phyloP scores from a whole-genome alignment of 1,284 basidiomycete genomes.

The Tranzscheliella williamsii region DNA sequence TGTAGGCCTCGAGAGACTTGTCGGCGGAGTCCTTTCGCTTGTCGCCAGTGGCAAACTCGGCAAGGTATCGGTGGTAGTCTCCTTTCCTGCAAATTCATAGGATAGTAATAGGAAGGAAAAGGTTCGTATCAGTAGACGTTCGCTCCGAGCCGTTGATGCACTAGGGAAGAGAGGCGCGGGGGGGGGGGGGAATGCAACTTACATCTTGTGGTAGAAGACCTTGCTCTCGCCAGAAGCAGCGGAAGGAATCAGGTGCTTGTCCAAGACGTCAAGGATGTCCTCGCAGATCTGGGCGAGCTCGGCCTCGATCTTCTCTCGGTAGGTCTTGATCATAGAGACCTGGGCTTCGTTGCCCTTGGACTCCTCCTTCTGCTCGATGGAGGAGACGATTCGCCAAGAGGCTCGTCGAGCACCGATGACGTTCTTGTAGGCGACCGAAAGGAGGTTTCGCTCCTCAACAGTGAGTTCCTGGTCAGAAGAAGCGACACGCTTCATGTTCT shows the following conservation, averaged over 20 bases:
- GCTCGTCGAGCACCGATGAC: slow-evolving; percentile 98
- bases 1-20: slow-evolving; percentile 99
- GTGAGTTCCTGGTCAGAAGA: slow-evolving; percentile 72
- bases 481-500: slow-evolving; percentile 62
- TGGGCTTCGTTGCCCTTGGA: slow-evolving; percentile 98
- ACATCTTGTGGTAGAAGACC: slow-evolving; percentile 99
- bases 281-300: slow-evolving; percentile 99
- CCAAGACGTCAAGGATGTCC: slow-evolving; percentile 97
- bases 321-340: slow-evolving; percentile 97
- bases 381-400: slow-evolving; percentile 98
- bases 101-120: background rate
- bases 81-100: slow-evolving; percentile 77
- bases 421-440: slow-evolving; percentile 99
- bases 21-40: slow-evolving; percentile 98
- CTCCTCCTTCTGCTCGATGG: slow-evolving; percentile 99
- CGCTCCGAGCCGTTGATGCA: no score
- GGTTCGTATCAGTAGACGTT: background rate
- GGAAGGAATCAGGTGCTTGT: slow-evolving; percentile 98
- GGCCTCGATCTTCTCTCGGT: slow-evolving; percentile 94
- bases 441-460: slow-evolving; percentile 97
- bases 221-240: slow-evolving; percentile 97
- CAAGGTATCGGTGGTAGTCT: slow-evolving; percentile 99
- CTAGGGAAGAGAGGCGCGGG: no score
- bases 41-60: slow-evolving; percentile 98
- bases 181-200: no score